Base-by-base conservation (phyloP, 2,329 filamentous ascomycete genomes). In the Fonsecaea pedrosoi region DNA sequence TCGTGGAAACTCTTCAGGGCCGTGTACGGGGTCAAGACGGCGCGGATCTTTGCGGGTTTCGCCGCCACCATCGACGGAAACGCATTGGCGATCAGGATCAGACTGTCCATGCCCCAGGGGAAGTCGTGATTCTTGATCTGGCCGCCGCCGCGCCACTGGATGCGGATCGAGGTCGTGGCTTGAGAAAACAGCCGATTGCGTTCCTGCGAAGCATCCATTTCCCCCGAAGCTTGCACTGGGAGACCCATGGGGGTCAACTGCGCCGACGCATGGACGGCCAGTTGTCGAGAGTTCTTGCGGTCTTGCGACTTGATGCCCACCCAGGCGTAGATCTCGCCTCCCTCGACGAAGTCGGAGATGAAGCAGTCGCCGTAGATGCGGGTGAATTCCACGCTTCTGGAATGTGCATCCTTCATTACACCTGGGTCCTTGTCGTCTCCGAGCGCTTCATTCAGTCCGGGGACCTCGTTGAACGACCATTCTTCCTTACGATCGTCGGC, bases 291-390 rank as follows among this genome's bases (percentile, higher is more conserved):
- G 13, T 54, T 62, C 30, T 62, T 62, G 25, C 59, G 42, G 18
- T 62, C 59, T 10, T 54, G 59, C 1, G 59, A 62, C 59, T 62
- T 62, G 59, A 62, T 53, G 15, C 59, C 59, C 1, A 62, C 45
- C 59, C 59, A 64, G 30, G 61, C 61, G 30, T 64, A 64, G 10
- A 64, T 57, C 30, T 64, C 61, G 32, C 61, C 61, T 13, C 61
- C 61, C 9, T 58, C 53, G 15, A 64, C 61, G 10, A 64, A 64
- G n/a, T 58, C 61, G 12, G 61, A 64, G 13, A 64, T 58, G 54
- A 64, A 64, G 35, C 37, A 58, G 38, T 64, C 61, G 21, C 61
- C 61, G 30, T 64, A 64, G 13, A 58, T 64, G 2, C 59, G 59
- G 5, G 59, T 62, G 35, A 62, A 62, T 21, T 62, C 48, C 34